Percentiles rank a stretch among this genome's conserved stretches.
Conservation (phyloP, 495 filamentous ascomycete species). For the Penicillium chermesinum region DNA sequence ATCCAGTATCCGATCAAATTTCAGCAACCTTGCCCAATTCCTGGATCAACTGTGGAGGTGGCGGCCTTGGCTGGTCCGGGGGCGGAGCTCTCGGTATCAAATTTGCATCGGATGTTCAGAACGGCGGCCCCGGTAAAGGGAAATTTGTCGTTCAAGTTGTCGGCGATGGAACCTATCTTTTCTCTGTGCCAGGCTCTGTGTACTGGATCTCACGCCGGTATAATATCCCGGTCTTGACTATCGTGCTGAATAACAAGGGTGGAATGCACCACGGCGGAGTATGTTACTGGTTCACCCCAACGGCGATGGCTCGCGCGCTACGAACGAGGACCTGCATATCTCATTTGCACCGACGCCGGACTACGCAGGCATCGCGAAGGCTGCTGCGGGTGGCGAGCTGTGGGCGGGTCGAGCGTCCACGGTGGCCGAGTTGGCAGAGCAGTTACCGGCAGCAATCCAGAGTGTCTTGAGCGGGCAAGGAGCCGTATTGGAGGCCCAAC, state of each 20-base stretch:
- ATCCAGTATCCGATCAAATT: slow-evolving; percentile 75
- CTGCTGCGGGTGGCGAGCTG: slow-evolving; percentile 72
- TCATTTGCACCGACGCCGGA: slow-evolving; percentile 81
- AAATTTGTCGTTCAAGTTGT: slow-evolving; percentile 92
- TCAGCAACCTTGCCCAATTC: slow-evolving; percentile 68
- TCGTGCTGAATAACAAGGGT: slow-evolving; percentile 95
- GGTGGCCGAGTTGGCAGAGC: slow-evolving; percentile 54
- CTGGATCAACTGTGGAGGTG: slow-evolving; percentile 93
- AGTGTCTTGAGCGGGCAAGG: slow-evolving; percentile 60
- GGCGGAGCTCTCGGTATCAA: slow-evolving; percentile 86
- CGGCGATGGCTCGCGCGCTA: slow-evolving; percentile 70
- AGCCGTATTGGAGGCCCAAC: slow-evolving; percentile 60
- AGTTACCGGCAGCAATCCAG: slow-evolving; percentile 61
- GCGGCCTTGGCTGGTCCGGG: slow-evolving; percentile 93
- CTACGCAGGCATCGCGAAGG: slow-evolving; percentile 87
- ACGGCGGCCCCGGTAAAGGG: slow-evolving; percentile 55
- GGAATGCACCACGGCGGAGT: slow-evolving; percentile 77
- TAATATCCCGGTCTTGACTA: slow-evolving; percentile 80
- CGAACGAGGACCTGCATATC: slow-evolving; percentile 86
- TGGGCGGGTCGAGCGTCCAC: slow-evolving; percentile 64
- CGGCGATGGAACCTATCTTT: slow-evolving; percentile 88
- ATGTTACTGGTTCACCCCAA: slow-evolving; percentile 77
- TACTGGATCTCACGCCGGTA: slow-evolving; percentile 92
- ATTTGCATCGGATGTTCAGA: slow-evolving; percentile 63
- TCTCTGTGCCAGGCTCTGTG: slow-evolving; percentile 80